Evolutionary conservation across 495 filamentous ascomycete species (phyloP).

Genomic region (Ramalina intermedia): DNA sequence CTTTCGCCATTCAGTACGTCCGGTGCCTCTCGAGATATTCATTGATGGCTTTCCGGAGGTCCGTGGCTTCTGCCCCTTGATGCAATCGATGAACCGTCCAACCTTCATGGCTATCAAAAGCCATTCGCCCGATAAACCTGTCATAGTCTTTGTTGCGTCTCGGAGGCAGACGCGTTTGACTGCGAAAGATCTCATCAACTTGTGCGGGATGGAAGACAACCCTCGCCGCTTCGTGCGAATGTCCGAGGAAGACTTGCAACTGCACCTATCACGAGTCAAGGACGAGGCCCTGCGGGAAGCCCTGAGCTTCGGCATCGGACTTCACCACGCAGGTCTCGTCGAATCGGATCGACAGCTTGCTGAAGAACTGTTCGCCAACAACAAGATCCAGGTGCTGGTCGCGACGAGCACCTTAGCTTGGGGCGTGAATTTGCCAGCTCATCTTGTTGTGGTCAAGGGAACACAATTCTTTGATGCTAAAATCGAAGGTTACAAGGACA

Average conservation of each 20-base stretch:
- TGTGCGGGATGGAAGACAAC: slow-evolving; percentile 97
- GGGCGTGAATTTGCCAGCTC: slow-evolving; percentile 96
- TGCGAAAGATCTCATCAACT: slow-evolving; percentile 89
- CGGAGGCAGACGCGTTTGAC: slow-evolving; percentile 89
- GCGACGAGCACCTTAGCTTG: slow-evolving; percentile 96
- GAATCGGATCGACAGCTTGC: slow-evolving; percentile 83
- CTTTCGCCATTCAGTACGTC: slow-evolving; percentile 94
- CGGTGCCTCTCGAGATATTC: slow-evolving; percentile 87
- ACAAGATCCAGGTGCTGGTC: slow-evolving; percentile 93
- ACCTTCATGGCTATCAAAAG: slow-evolving; percentile 93
- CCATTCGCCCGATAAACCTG: slow-evolving; percentile 89
- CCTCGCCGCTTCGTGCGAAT: slow-evolving; percentile 82
- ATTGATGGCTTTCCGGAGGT: slow-evolving; percentile 96
- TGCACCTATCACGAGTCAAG: slow-evolving; percentile 72
- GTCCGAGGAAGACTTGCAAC: slow-evolving; percentile 84
- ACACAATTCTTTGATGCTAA: slow-evolving; percentile 98
- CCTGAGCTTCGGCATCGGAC: slow-evolving; percentile 86
- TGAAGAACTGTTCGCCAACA: slow-evolving; percentile 90
- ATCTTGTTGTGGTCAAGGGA: slow-evolving; percentile 94
- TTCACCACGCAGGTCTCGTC: slow-evolving; percentile 93
- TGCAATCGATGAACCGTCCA: slow-evolving; percentile 98
- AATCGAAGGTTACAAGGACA: slow-evolving; percentile 93
- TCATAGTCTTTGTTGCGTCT: slow-evolving; percentile 96
- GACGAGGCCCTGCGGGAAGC: slow-evolving; percentile 85
- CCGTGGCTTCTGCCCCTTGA: slow-evolving; percentile 89